A percentile compares a stretch with the other conserved stretches of the same genome.
Conservation (phyloP, 2,329 filamentous ascomycete species). For the Cercospora sp. region DNA sequence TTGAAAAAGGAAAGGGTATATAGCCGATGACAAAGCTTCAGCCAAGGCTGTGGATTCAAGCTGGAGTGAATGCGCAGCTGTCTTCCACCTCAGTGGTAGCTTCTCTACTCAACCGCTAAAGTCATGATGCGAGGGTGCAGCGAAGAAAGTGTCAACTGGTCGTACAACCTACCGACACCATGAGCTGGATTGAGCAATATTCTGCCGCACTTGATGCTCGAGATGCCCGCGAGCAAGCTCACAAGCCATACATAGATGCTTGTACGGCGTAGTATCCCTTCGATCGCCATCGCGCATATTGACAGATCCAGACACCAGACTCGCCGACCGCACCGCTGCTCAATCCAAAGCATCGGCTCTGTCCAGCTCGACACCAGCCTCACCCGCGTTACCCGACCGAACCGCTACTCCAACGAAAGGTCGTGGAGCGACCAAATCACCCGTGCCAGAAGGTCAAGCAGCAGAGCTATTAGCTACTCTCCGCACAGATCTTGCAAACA, state of each 20-base stretch:
- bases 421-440: conserved; percentile 21
- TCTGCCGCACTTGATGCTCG: conserved; percentile 69
- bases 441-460: conserved; percentile 57
- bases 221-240: conserved; percentile 66
- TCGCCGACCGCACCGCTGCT: conserved; percentile 47
- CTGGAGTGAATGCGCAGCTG: conserved; percentile 7
- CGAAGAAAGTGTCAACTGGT: neutral
- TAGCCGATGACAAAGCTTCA: neutral
- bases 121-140: neutral
- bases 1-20: neutral
- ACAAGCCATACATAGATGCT: conserved; percentile 70
- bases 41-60: neutral
- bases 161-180: conserved; percentile 33
- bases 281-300: conserved; percentile 11
- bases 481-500: conserved; percentile 70
- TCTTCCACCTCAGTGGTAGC: neutral
- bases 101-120: neutral
- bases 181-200: conserved; percentile 82
- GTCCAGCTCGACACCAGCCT: conserved; percentile 33
- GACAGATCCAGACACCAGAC: conserved; percentile 42
- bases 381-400: conserved; percentile 22
- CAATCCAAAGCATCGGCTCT: conserved; percentile 22
- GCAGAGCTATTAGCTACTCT: conserved; percentile 56
- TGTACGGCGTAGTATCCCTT: conserved; percentile 56
- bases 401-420: conserved; percentile 34